Evolutionary conservation across 768 basidiomycete species (phyloP), one percentile per base, ranked within the genome.

Genomic region (Pleurotus tuber-regium): DNA sequence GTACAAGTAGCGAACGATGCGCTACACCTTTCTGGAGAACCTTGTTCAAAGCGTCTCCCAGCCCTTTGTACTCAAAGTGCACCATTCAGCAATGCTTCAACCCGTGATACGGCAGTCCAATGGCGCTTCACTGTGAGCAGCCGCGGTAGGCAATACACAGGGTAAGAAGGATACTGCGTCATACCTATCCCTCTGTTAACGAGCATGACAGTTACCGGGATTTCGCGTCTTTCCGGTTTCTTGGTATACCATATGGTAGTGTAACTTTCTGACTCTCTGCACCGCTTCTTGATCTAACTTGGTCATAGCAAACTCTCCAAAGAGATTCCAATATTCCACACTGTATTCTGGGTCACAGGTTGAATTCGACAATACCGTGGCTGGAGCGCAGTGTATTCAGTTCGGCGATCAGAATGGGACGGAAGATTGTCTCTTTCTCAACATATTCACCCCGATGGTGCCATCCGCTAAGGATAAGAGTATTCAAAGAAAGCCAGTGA

Each of bases 181-280:
- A 14, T 30, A 23, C n/a, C 26, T 50, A 0, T 19, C 26, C 33
- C 25, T 18, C 46, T 11, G 29, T 14, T 24, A 24, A 40, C 40
- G 9, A 25, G 14, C 39, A 18, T 38, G 2, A n/a, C 39, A 77
- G 74, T 0, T 73, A 67, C 35, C 75, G 77, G 14, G 77, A 79
- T 55, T 70, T 72, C 28, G 60, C 72, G 0, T 74, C 75, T 1
- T 79, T 81, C 66, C 69, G 73, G n/a, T 80, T 81, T 67, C 60
- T 77, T 8, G 78, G 78, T 10, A 74, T 81, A 35, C 77, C 74
- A 0, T 80, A 73, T 52, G 41, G 41, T 42, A 4, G 41, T 16
- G 9, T 8, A 18, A 42, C n/a, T 11, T 38, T 18, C n/a, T 6
- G 6, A 42, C 9, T 23, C 11, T 2, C 16, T 10, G 23, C 2